Conservation (phyloP, 805 yeast species). For the Metschnikowia amazonensis region DNA sequence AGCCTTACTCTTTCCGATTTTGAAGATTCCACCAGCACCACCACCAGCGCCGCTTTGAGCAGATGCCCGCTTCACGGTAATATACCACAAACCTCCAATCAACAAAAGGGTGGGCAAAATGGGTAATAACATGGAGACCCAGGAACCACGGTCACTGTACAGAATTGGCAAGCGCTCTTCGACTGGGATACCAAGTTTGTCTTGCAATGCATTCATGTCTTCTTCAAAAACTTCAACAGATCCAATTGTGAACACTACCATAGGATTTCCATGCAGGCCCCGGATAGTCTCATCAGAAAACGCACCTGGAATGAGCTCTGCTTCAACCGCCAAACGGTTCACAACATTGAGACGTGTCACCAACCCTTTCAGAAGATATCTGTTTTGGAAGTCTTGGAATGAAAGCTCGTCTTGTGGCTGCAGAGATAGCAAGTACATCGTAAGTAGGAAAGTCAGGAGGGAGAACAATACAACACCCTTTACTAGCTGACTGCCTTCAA, state of each 20-base stretch:
- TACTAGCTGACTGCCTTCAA: conserved; percentile 14
- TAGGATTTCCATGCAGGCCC: conserved; percentile 34
- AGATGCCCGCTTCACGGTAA: conserved; percentile 51
- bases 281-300: conserved; percentile 40
- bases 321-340: conserved; percentile 69
- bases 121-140: conserved; percentile 61
- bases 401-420: conserved; percentile 36
- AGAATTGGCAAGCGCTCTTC: conserved; percentile 73
- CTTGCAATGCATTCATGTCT: conserved; percentile 71
- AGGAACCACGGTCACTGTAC: conserved; percentile 65
- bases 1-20: conserved; percentile 88
- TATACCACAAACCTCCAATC: conserved; percentile 73
- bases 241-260: conserved; percentile 79
- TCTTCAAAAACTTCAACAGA: conserved; percentile 83
- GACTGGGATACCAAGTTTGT: conserved; percentile 60
- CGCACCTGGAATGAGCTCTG: conserved; percentile 51
- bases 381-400: conserved; percentile 82
- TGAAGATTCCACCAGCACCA: conserved; percentile 77
- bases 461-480: conserved; percentile 14
- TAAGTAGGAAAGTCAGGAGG: conserved; percentile 19
- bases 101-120: conserved; percentile 77
- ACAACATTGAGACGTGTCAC: conserved; percentile 72
- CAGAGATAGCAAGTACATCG: conserved; percentile 12
- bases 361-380: conserved; percentile 70
- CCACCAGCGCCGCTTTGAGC: conserved; percentile 48